Conservation (phyloP, 2,329 filamentous ascomycete species). For the Penicillium nordicum region DNA sequence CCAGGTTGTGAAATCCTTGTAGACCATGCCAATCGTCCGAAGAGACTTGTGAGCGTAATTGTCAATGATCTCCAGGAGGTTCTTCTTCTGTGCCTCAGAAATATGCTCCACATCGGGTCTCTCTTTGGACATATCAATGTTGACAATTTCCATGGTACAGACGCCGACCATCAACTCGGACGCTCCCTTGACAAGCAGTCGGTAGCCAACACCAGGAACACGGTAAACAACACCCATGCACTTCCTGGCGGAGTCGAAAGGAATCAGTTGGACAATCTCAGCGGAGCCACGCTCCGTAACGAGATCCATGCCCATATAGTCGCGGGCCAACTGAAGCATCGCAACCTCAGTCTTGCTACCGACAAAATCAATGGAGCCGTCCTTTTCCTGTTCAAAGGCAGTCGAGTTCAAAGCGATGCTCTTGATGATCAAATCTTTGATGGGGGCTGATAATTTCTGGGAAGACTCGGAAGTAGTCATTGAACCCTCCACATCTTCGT, state of each 20-base stretch:
- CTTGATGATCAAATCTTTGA: conserved; percentile 39
- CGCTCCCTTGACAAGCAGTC: conserved; percentile 49
- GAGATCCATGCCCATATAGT: conserved; percentile 65
- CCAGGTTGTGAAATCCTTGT: conserved; percentile 68
- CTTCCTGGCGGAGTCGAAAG: conserved; percentile 73
- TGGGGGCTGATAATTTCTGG: conserved; percentile 30
- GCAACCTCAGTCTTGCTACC: conserved; percentile 77
- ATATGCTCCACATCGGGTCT: conserved; percentile 25
- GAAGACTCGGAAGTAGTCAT: conserved; percentile 28
- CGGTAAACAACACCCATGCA: conserved; percentile 55
- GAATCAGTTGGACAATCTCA: conserved; percentile 63
- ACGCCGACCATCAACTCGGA: conserved; percentile 45
- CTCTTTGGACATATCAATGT: conserved; percentile 28
- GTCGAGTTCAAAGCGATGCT: conserved; percentile 58
- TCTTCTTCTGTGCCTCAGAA: conserved; percentile 25
- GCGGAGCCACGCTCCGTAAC: conserved; percentile 61
- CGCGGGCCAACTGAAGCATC: conserved; percentile 65
- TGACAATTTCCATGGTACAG: conserved; percentile 33
- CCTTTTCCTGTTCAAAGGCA: conserved; percentile 71
- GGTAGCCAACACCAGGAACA: conserved; percentile 38
- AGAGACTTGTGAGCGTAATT: conserved; percentile 56
- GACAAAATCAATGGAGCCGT: conserved; percentile 64
- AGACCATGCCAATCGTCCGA: conserved; percentile 71
- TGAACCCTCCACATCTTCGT: conserved; percentile 14
- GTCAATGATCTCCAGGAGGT: conserved; percentile 37